Evolutionary conservation across 2,329 filamentous ascomycete species (phyloP), one percentile per base, ranked within the genome.

Genomic region (Dactylellina parvicollis): DNA sequence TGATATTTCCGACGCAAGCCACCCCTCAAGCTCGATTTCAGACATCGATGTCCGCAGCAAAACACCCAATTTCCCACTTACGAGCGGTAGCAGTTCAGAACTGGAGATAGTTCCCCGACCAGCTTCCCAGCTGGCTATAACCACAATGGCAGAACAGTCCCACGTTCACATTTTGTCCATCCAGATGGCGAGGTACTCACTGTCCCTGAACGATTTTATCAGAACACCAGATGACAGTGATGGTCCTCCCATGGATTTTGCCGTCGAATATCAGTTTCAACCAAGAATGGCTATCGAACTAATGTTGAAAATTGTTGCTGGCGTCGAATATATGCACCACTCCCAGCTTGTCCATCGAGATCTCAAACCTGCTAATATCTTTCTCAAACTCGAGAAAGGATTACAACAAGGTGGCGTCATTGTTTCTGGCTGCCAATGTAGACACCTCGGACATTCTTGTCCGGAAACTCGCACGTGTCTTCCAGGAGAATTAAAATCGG

Each of bases 311-410:
- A 85, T 90, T 28, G 80, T 89, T 1, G 85, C 87, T 7, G 88
- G 88, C 1, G 84, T 90, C 2, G 84, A 88, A 66, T 90, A 90
- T 76, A 82, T 90, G 1, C 88, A 90, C 76, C 80, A 82, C 0
- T 83, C 86, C 69, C 83, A 83, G 4, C 85, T 90, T 50, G 83
- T 89, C 0, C 88, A 90, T 76, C 85, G 88, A 8, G 88, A 90
- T 77, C 81, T 90, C 20, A 90, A 90, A 76, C 88, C 88, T 0
- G 86, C 85, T 2, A 90, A 90, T 75, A 86, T 90, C 26, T 89
- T 90, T 79, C 81, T 90, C 0, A 85, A 85, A 1, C 78, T 83
- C n/a, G 79, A 82, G 78, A 79, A 1, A 34, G 34, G 75, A 22
- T 75, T 76, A 78, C 74, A 34, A 66, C 81, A 0, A 79, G 82